phyloP scores from a whole-genome alignment of 2,329 filamentous ascomycete genomes.

The Diaporthe vaccinii region DNA sequence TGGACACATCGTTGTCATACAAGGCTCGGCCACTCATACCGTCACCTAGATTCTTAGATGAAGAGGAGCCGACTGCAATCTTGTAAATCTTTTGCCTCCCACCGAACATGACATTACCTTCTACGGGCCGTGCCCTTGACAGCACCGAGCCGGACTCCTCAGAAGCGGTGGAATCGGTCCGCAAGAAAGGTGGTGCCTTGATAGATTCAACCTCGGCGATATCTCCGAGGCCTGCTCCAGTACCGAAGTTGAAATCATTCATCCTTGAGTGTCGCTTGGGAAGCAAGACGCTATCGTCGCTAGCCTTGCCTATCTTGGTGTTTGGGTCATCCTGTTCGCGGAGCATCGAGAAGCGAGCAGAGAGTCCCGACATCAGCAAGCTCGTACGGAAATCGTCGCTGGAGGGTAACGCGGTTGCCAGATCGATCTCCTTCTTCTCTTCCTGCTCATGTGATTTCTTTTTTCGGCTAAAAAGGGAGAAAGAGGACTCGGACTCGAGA shows the following conservation, averaged over 20 bases:
- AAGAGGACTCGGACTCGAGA: slow-evolving; percentile 65
- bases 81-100: slow-evolving; percentile 97
- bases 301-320: slow-evolving; percentile 92
- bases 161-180: slow-evolving; percentile 75
- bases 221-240: slow-evolving; percentile 74
- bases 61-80: slow-evolving; percentile 70
- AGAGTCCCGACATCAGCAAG: slow-evolving; percentile 94
- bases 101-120: slow-evolving; percentile 94
- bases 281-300: slow-evolving; percentile 91
- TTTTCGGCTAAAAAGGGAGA: slow-evolving; percentile 68
- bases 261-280: slow-evolving; percentile 85
- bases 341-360: slow-evolving; percentile 96
- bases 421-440: slow-evolving; percentile 77
- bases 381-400: slow-evolving; percentile 95
- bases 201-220: slow-evolving; percentile 94
- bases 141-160: slow-evolving; percentile 85
- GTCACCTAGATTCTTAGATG: slow-evolving; percentile 57
- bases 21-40: slow-evolving; percentile 76
- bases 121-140: slow-evolving; percentile 83
- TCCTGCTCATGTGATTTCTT: slow-evolving; percentile 70
- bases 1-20: slow-evolving; percentile 88
- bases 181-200: slow-evolving; percentile 67
- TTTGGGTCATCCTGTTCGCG: slow-evolving; percentile 93
- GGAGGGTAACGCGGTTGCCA: slow-evolving; percentile 81
- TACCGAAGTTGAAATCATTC: slow-evolving; percentile 74